Conservation (phyloP, 306 rosid species). For the Oxytropis ochrocephala region DNA sequence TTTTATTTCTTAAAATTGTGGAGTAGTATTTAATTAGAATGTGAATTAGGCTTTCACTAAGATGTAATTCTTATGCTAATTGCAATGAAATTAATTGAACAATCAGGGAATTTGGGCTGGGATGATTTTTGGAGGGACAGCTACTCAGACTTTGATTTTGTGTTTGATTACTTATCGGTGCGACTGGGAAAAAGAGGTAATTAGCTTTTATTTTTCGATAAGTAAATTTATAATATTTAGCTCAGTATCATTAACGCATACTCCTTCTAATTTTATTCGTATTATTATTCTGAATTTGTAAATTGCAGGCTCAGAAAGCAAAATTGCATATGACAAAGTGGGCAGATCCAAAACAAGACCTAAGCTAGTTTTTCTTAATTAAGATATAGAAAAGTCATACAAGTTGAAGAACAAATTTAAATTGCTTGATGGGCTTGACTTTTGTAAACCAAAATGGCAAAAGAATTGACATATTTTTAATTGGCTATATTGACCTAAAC, state of each 20-base stretch:
- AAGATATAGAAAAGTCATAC: too few relatives aligned
- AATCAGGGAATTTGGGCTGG: slow-evolving; percentile 78
- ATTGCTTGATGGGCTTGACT: not conserved
- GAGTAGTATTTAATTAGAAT: not conserved
- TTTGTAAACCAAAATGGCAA: not conserved
- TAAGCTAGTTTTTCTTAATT: not conserved
- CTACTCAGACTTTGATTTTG: slow-evolving; percentile 58
- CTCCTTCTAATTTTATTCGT: too few relatives aligned
- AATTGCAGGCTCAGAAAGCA: slow-evolving; percentile 58
- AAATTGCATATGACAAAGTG: slow-evolving; percentile 29
- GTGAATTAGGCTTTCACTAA: not conserved
- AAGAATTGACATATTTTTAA: not conserved
- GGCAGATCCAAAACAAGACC: slow-evolving; percentile 24
- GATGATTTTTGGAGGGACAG: slow-evolving; percentile 89
- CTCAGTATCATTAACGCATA: too few relatives aligned
- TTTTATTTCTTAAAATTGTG: not conserved
- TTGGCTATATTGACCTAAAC: not conserved
- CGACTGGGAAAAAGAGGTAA: slow-evolving; percentile 76
- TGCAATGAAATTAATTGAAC: slow-evolving; percentile 2
- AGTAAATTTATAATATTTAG: too few relatives aligned
- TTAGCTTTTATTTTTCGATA: too few relatives aligned
- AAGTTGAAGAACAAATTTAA: not conserved
- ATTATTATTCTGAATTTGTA: too few relatives aligned
- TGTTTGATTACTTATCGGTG: slow-evolving; percentile 45
- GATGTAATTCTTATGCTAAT: not conserved